A percentile compares a stretch with the other conserved stretches of the same genome.
These are phyloP conservation scores for Teratosphaeria viscida DNA, from an alignment of 2,329 filamentous ascomycete species.

Conservation along the genomic window DNA sequence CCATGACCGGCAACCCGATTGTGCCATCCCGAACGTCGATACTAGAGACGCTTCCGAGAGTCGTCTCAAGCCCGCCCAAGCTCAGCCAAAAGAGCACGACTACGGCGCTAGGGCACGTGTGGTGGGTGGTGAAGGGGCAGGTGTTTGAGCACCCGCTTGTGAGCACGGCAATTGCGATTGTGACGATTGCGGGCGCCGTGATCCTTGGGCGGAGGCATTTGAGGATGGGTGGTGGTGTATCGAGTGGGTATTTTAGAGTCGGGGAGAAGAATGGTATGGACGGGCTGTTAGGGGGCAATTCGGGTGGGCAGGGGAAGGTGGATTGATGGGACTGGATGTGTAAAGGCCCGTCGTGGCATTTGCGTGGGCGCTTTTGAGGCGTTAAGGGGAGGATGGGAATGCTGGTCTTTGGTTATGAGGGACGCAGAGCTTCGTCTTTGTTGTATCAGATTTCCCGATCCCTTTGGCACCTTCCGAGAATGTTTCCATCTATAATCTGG, in stretches of 20 bases:
- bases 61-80: constrained; percentile 57
- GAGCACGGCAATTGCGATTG: constrained; percentile 45
- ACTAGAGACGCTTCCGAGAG: constrained; percentile 70
- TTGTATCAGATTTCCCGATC: background rate
- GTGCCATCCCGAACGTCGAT: constrained; percentile 82
- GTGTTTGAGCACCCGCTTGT: constrained; percentile 36
- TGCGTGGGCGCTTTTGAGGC: background rate
- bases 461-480: background rate
- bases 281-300: constrained; percentile 50
- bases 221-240: constrained; percentile 4
- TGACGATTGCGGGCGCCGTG: constrained; percentile 28
- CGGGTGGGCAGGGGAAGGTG: constrained; percentile 16
- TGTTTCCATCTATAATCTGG: background rate
- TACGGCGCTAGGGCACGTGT: constrained; percentile 58
- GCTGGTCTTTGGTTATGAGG: background rate
- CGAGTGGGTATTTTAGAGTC: constrained; percentile 27
- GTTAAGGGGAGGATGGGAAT: background rate
- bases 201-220: constrained; percentile 23
- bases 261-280: constrained; percentile 53
- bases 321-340: constrained; percentile 8
- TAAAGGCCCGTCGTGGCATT: background rate
- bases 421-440: background rate
- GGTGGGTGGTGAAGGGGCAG: constrained; percentile 38
- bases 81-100: constrained; percentile 72
- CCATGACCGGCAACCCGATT: constrained; percentile 80